Evolutionary conservation across 2,329 filamentous ascomycete species (phyloP).

Genomic region (Microdochium bolleyi): DNA sequence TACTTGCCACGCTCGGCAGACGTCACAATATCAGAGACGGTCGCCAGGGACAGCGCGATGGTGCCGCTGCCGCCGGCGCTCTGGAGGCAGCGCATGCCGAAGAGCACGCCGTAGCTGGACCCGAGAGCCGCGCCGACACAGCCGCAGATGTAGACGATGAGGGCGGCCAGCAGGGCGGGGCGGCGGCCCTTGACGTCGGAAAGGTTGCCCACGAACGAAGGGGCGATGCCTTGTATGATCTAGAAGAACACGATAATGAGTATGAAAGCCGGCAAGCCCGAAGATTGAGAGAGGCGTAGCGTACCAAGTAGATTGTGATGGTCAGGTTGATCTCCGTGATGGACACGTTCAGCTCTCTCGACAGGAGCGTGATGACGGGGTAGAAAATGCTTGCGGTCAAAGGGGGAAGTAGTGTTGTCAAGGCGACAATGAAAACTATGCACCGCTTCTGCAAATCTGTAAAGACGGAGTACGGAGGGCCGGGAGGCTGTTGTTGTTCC

Average conservation of each 20-base stretch:
- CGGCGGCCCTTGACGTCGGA: slow-evolving; percentile 27
- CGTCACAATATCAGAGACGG: slow-evolving; percentile 28
- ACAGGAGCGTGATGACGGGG: slow-evolving; percentile 24
- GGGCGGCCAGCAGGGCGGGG: slow-evolving; percentile 25
- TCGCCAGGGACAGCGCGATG: slow-evolving; percentile 27
- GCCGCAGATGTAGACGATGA: slow-evolving; percentile 23
- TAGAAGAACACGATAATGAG: not conserved
- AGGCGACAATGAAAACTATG: slow-evolving; percentile 18
- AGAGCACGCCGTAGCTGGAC: slow-evolving; percentile 22
- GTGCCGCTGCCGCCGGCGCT: slow-evolving; percentile 34
- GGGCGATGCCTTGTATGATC: slow-evolving; percentile 32
- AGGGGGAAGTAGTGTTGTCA: slow-evolving; percentile 22
- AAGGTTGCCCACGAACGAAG: slow-evolving; percentile 26
- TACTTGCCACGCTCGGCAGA: slow-evolving; percentile 27
- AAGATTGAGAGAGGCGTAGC: not conserved
- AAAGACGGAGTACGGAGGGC: not conserved
- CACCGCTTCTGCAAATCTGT: slow-evolving; percentile 12
- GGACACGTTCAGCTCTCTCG: slow-evolving; percentile 28
- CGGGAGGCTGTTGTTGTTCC: not conserved
- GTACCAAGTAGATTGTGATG: slow-evolving; percentile 38
- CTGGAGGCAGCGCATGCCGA: slow-evolving; percentile 31
- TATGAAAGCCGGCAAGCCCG: too few species aligned
- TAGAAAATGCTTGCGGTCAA: slow-evolving; percentile 19
- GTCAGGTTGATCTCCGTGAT: slow-evolving; percentile 37
- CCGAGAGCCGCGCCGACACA: slow-evolving; percentile 25